Evolutionary conservation across 441 rosid species (phyloP), one percentile per base, ranked within the genome.

Genomic region (Gossypium aridum): DNA sequence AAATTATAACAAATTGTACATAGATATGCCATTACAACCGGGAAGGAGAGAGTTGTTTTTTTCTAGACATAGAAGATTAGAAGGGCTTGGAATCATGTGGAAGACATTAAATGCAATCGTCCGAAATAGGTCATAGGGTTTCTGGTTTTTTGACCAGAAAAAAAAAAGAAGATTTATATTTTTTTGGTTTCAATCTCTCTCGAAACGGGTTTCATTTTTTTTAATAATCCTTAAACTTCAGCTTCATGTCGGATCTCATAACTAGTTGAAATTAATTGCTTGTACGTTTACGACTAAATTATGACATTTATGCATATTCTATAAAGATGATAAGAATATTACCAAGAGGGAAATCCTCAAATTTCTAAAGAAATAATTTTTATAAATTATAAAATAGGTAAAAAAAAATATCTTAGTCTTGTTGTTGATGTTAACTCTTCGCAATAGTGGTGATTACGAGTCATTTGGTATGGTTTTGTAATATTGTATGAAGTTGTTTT

Each of bases 11-110:
- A 31, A 31, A 31, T 31, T 2, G 1, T 8, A 43, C 60, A 60
- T 43, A 12, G 37, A 31, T 34, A 69, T 51, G 25, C 61, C 64
- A 80, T 63, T 84, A 80, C 31, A 26, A 26, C 31, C 3, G 3
- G 31, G 5, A 26, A 26, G 31, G 5, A 3, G 31, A 23, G 26
- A 76, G 65, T 69, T 80, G 73, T 47, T 47, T 74, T 78, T 59
- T 76, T 13, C 82, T 79, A 74, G 87, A 81, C 83, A 80, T 72
- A 81, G 75, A 82, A 82, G 88, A 82, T 87, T 85, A 83, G 76
- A 83, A 84, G 86, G 55, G 31, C 83, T 79, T 87, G 87, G 90
- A 87, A 83, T 85, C 88, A 83, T 83, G 87, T 89, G 90, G 77
- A 77, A 61, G 62, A 71, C 96, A 87, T 86, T 91, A 66, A 91